Evolutionary conservation across 352 stramenopile genomes (phyloP).

Genomic region (Hyaloperonospora brassicae): DNA sequence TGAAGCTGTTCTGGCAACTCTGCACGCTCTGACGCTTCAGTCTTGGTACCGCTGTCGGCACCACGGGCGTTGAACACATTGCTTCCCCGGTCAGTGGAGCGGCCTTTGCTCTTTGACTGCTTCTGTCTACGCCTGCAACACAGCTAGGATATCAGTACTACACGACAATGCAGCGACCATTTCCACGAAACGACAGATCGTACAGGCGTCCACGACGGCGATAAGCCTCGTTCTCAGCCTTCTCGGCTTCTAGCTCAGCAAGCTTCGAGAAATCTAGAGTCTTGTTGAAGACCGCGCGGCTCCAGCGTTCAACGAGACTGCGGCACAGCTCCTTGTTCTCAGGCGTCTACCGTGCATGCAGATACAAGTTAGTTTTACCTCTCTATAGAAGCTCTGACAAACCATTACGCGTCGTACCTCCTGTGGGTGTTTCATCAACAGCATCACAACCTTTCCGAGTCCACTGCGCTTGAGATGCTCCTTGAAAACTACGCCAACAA

Average conservation of each 20-base stretch:
- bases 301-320: constrained; percentile 81
- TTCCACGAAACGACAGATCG: too few relatives aligned
- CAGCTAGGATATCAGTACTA: too few relatives aligned
- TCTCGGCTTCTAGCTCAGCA: constrained; percentile 77
- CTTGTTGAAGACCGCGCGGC: constrained; percentile 84
- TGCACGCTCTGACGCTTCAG: constrained; percentile 52
- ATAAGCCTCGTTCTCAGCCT: constrained; percentile 70
- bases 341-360: constrained; percentile 50
- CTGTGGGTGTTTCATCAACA: constrained; percentile 81
- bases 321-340: constrained; percentile 85
- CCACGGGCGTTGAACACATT: constrained; percentile 46
- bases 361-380: neutral
- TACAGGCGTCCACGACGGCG: constrained; percentile 56
- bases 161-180: too few relatives aligned
- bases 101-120: constrained; percentile 29
- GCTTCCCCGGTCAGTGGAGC: constrained; percentile 20
- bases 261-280: constrained; percentile 83
- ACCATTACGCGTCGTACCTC: too few relatives aligned
- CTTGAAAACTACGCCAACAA: constrained; percentile 57
- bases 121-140: constrained; percentile 39
- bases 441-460: constrained; percentile 85
- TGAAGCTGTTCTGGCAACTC: constrained; percentile 64
- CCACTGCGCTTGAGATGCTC: constrained; percentile 84
- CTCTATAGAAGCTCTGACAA: too few relatives aligned
- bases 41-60: constrained; percentile 27